Evolutionary conservation across 1,139 yeast species (phyloP).

Genomic region (Diutina sp.): DNA sequence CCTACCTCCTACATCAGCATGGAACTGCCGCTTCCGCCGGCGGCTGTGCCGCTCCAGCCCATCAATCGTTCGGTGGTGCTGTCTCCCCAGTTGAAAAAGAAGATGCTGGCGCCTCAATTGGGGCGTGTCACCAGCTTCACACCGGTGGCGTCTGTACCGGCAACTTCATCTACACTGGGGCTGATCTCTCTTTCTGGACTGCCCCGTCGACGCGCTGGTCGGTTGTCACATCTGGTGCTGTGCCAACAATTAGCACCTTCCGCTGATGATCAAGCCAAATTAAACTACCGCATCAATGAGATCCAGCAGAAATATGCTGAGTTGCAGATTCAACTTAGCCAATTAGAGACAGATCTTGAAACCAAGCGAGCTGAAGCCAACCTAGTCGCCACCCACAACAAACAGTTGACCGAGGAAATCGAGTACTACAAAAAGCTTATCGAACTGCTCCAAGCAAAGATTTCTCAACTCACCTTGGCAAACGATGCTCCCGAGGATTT

Average conservation of each 20-base stretch:
- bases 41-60: not conserved
- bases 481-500: constrained; percentile 7
- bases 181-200: not conserved
- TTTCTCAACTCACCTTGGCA: constrained; percentile 12
- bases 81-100: not conserved
- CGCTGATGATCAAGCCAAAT: not conserved
- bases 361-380: constrained; percentile 11
- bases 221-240: not conserved
- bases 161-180: not conserved
- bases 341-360: constrained; percentile 13
- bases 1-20: not conserved
- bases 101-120: constrained; percentile 2
- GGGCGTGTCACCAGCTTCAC: not conserved
- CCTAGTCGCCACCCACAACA: constrained; percentile 12
- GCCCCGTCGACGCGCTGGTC: not conserved
- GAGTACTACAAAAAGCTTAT: constrained; percentile 20
- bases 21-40: constrained; percentile 2
- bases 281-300: constrained; percentile 19
- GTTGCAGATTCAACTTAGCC: constrained; percentile 11
- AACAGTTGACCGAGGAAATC: constrained; percentile 18
- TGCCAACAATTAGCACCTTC: not conserved
- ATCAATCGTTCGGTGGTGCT: not conserved
- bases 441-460: constrained; percentile 18
- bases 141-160: not conserved
- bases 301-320: constrained; percentile 12